Evolutionary conservation across 179 eudicot genomes (phyloP), one percentile per base, ranked within the genome.

Genomic region (Gypsophila paniculata): DNA sequence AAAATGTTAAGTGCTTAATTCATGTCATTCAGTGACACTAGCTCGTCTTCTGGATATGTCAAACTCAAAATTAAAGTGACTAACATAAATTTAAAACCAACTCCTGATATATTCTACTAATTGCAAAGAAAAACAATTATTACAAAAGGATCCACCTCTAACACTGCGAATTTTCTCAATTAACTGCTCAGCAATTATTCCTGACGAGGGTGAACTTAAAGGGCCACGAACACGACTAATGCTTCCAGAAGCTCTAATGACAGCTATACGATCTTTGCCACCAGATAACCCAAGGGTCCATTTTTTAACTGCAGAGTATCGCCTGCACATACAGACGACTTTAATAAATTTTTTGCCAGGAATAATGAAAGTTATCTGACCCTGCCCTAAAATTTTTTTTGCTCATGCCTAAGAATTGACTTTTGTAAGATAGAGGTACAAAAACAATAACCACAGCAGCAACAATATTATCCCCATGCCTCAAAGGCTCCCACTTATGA

Each of bases 191-290:
- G 89, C 84, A 76, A 86, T 61, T 76, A 93, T 87, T 67, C 91
- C 89, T 7, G 96, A 89, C 26, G 77, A 64, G 59, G 91, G 65
- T 42, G 81, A 26, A 82, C 86, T 84, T 0, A 88, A 67, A 71
- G 85, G 79, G 59, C 97, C 79, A 34, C 86, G 83, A 48, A 87
- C 86, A 68, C 97, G 89, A 66, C 89, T 86, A 72, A 93, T 91
- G 82, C 85, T 88, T 75, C 98, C 98, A 69, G 98, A 89, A 72
- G 98, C 93, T 89, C 98, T 86, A 65, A 93, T 88, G 60, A 93
- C 76, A 61, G 96, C 98, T 72, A 93, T 89, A 78, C 77, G 82
- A 65, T 89, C 96, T 79, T 82, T 80, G 34, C 89, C 93, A 59
- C 93, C 97, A 26, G 93, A 85, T 78, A 93, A 79, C 74, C 97